Base-by-base conservation (phyloP, 2,329 filamentous ascomycete species). In the Neoscytalidium dimidiatum region DNA sequence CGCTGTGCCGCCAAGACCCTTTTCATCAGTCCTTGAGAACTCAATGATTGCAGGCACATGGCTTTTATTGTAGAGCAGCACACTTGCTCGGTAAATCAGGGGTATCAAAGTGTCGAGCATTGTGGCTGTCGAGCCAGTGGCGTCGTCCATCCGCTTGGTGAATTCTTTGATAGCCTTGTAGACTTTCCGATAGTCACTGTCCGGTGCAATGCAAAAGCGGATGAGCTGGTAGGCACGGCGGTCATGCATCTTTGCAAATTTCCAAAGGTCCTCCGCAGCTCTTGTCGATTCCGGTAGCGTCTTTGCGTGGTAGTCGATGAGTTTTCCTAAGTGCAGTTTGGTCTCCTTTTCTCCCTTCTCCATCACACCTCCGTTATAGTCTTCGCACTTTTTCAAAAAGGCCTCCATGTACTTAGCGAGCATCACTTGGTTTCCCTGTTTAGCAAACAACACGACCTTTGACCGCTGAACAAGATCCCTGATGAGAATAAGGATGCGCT, bases 131-230 rank as follows among this genome's bases (percentile, higher is more conserved):
- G 86, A 78, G 62, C 85, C 84, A 51, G 89, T 82, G 23, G 86
- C 86, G 62, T 86, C 85, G 70, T 94, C 90, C 38, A 96, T 84
- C 65, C 93, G 89, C 78, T 93, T 95, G 48, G 89, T 87, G 41
- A 98, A 82, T 80, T 99, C 95, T 78, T 92, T 95, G 46, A 97
- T 91, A 1, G 94, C 93, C 71, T 94, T 92, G 68, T 90, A 87
- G 49, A 97, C 92, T 43, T 92, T 97, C 71, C 92, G 90, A 77
- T 97, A 98, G 73, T 99, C 95, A 71, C 91, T 94, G 68, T 94
- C 90, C 3, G 91, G 88, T 31, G 89, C 90, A 75, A 94, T 92
- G 62, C 92, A 88, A 75, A 94, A 97, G 65, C 91, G 89, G 69
- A 97, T 88, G 23, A 99, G 86, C 72, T 96, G 91, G 77, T 97